Percentiles rank a stretch among this genome's conserved stretches.
phyloP scores from a whole-genome alignment of 352 stramenopile genomes.

The Blastocystis sp. region DNA sequence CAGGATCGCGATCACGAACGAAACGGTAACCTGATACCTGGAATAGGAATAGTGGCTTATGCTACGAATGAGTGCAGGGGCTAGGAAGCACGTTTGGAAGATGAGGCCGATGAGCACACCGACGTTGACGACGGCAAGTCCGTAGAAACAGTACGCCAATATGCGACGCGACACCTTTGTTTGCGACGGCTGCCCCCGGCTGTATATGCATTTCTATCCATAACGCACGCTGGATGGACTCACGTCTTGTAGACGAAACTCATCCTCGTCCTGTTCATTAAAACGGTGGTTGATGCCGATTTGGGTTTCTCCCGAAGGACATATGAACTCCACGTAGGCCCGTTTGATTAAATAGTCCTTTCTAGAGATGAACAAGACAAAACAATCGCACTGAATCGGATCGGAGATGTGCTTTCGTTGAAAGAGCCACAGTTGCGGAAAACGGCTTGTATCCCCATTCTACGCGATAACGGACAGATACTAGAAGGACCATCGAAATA shows the following conservation, averaged over 20 bases:
- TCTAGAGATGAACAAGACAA: slow-evolving; percentile 12
- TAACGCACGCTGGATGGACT: not conserved
- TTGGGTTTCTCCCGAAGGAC: slow-evolving; percentile 35
- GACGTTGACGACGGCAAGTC: slow-evolving; percentile 38
- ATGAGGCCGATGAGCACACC: slow-evolving; percentile 22
- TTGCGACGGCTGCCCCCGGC: slow-evolving; percentile 50
- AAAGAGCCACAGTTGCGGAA: slow-evolving; percentile 66
- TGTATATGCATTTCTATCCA: slow-evolving; percentile 60
- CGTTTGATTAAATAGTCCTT: slow-evolving; percentile 66
- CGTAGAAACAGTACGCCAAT: slow-evolving; percentile 36
- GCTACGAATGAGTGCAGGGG: not conserved
- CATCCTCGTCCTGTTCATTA: slow-evolving; percentile 65
- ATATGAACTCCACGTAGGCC: slow-evolving; percentile 64
- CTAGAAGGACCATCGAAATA: not conserved
- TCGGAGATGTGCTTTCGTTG: slow-evolving; percentile 66
- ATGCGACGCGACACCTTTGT: slow-evolving; percentile 50
- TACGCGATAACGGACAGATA: slow-evolving; percentile 4
- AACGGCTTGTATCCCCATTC: not conserved
- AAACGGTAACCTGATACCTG: slow-evolving; percentile 25
- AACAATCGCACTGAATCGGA: not conserved
- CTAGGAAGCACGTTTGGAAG: not conserved
- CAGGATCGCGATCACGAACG: slow-evolving; percentile 18
- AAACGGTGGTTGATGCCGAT: slow-evolving; percentile 62
- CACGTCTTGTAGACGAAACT: slow-evolving; percentile 67
- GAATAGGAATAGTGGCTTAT: not conserved